These are phyloP conservation scores for Nicotiana paniculata DNA, from an alignment of 257 asterid species.

Conservation along the genomic window DNA sequence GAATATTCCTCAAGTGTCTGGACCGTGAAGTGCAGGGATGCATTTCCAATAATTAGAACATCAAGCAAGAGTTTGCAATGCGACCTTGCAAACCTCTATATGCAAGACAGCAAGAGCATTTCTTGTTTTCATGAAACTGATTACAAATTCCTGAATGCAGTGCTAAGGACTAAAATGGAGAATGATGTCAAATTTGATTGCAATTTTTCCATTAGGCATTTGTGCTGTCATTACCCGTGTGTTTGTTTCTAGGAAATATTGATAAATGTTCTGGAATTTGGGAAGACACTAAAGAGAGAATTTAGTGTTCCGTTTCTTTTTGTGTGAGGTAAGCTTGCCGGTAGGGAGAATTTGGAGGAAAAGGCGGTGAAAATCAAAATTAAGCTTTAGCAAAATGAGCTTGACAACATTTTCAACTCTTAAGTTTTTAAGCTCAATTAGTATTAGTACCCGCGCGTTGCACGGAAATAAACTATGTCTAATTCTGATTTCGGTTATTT, in stretches of 20 bases:
- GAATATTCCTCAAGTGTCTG: neutral
- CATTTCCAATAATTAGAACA: neutral
- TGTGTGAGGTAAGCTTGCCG: neutral
- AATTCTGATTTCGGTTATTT: no score
- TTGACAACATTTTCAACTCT: neutral
- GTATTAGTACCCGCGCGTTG: no score
- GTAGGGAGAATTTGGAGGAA: neutral
- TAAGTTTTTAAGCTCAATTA: no score
- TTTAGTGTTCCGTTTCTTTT: no score
- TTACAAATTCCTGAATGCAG: neutral
- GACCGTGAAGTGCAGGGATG: neutral
- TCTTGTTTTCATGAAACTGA: neutral
- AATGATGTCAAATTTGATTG: neutral
- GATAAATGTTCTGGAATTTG: neutral
- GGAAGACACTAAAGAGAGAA: no score
- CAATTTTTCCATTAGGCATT: neutral
- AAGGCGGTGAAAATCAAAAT: no score
- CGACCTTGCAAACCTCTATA: neutral
- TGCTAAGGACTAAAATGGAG: neutral
- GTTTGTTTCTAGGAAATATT: neutral
- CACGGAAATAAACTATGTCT: no score
- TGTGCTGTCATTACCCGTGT: neutral
- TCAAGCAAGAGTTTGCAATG: neutral
- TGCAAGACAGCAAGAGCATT: neutral
- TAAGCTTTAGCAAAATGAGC: neutral